These are phyloP conservation scores for Phaeolepiota aurea DNA, from an alignment of 768 basidiomycete genomes.

Conservation along the genomic window DNA sequence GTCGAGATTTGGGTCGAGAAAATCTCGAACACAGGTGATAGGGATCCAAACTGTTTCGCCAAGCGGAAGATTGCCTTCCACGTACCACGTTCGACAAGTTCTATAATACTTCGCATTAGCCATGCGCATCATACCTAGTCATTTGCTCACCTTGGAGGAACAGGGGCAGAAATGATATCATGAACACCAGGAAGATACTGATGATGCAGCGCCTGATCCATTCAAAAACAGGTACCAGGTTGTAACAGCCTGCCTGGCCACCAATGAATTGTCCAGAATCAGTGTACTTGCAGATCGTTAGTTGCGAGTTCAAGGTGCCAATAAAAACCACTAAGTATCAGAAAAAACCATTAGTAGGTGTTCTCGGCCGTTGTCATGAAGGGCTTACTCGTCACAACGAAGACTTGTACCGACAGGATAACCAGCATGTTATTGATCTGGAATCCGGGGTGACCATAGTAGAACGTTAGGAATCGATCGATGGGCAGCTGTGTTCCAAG, in stretches of 20 bases:
- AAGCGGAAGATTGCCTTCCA: constrained; percentile 87
- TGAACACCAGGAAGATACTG: constrained; percentile 97
- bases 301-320: constrained; percentile 80
- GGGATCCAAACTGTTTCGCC: constrained; percentile 87
- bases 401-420: constrained; percentile 93
- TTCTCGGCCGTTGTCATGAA: no score
- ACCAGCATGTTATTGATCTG: constrained; percentile 99
- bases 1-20: constrained; percentile 98
- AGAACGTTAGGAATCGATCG: constrained; percentile 98
- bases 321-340: constrained; percentile 84
- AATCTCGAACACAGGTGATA: constrained; percentile 94
- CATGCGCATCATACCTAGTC: background rate
- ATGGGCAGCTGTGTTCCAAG: constrained; percentile 96
- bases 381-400: constrained; percentile 78
- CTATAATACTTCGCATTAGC: constrained; percentile 26
- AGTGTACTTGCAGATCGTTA: constrained; percentile 77
- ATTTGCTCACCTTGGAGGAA: constrained; percentile 78
- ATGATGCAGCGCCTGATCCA: constrained; percentile 98
- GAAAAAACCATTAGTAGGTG: no score
- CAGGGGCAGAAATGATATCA: constrained; percentile 91
- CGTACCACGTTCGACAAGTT: constrained; percentile 93
- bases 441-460: constrained; percentile 99
- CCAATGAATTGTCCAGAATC: constrained; percentile 62
- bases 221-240: constrained; percentile 83
- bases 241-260: constrained; percentile 86